A percentile compares a stretch with the other conserved stretches of the same genome.
Evolutionary conservation across 2,329 filamentous ascomycete species (phyloP).

Genomic region (Epichloe brachyelytri): DNA sequence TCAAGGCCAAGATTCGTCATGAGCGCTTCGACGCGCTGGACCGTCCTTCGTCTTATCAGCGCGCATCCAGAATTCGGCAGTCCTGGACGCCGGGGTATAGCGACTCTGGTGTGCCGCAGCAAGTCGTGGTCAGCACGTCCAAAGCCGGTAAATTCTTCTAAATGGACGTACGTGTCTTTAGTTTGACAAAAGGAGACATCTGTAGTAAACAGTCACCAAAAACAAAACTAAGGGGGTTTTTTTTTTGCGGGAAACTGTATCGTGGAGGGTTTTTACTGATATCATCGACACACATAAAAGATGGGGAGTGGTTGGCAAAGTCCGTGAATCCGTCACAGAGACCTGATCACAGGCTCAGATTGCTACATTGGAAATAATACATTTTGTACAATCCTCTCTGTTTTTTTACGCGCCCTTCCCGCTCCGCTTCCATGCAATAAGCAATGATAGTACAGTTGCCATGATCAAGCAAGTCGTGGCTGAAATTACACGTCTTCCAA

Average conservation of each 20-base stretch:
- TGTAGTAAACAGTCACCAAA: no score
- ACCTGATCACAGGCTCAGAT: neutral
- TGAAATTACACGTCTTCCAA: neutral
- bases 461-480: neutral
- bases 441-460: neutral
- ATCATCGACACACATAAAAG: no score
- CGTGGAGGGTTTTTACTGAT: no score
- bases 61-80: no score
- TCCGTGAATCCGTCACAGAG: neutral
- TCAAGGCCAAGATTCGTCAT: conserved; percentile 43
- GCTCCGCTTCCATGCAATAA: neutral
- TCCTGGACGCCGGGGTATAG: neutral
- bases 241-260: no score
- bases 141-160: conserved; percentile 44
- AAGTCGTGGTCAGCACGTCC: conserved; percentile 17
- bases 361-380: neutral
- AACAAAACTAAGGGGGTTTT: no score
- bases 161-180: neutral
- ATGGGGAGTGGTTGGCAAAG: no score
- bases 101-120: conserved; percentile 10
- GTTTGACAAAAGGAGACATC: no score
- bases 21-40: conserved; percentile 56
- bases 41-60: conserved; percentile 12
- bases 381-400: neutral
- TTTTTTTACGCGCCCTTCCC: neutral